These are phyloP conservation scores for Sporisorium sorghi DNA, from an alignment of 1,284 basidiomycete species.

Conservation along the genomic window DNA sequence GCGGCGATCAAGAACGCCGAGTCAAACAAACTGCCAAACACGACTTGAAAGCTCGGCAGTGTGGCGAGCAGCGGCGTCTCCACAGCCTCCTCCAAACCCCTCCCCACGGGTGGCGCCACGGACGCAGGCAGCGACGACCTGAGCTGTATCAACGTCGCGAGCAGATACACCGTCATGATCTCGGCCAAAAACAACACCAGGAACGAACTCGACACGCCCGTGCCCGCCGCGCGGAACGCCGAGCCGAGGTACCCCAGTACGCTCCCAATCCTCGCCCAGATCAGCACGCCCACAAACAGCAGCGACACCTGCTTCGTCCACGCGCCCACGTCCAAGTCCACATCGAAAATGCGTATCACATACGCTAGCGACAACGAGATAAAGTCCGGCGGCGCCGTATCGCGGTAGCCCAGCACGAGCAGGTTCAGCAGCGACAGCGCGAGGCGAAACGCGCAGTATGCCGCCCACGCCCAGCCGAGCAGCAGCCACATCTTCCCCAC, in stretches of 20 bases:
- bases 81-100: not conserved
- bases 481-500: slow-evolving; percentile 66
- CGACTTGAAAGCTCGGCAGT: slow-evolving; percentile 70
- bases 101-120: slow-evolving; percentile 4
- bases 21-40: slow-evolving; percentile 70
- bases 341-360: slow-evolving; percentile 64
- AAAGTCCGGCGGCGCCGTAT: slow-evolving; percentile 65
- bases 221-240: slow-evolving; percentile 68
- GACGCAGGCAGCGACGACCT: slow-evolving; percentile 62
- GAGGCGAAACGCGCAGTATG: slow-evolving; percentile 69
- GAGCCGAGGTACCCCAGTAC: slow-evolving; percentile 69
- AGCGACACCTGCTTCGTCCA: slow-evolving; percentile 70
- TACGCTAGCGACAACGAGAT: slow-evolving; percentile 67
- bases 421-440: slow-evolving; percentile 49
- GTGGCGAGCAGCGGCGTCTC: slow-evolving; percentile 66
- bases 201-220: slow-evolving; percentile 70
- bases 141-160: slow-evolving; percentile 71
- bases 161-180: slow-evolving; percentile 71
- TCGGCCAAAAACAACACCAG: slow-evolving; percentile 71
- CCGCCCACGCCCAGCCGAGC: slow-evolving; percentile 68
- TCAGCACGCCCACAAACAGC: slow-evolving; percentile 69
- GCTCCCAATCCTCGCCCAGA: slow-evolving; percentile 69
- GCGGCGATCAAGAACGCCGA: slow-evolving; percentile 69
- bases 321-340: slow-evolving; percentile 69
- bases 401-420: slow-evolving; percentile 50